Percentiles rank a stretch among this genome's conserved stretches.
phyloP scores from a whole-genome alignment of 2,329 filamentous ascomycete genomes.

The Lachnum nothofagi region DNA sequence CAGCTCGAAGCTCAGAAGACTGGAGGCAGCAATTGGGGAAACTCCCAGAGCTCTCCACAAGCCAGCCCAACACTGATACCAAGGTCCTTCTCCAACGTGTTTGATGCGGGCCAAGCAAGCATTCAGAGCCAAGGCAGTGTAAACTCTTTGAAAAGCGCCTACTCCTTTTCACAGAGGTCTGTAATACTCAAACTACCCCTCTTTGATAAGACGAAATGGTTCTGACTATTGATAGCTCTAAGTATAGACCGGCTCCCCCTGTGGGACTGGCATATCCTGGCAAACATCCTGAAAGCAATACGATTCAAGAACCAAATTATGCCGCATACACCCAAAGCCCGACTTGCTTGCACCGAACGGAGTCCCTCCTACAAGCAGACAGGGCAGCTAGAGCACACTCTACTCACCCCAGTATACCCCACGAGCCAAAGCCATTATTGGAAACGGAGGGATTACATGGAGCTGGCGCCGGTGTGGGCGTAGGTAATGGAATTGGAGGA shows the following conservation, averaged over 20 bases:
- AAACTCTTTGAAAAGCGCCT: conserved; percentile 27
- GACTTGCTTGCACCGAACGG: conserved; percentile 16
- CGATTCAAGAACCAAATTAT: conserved; percentile 28
- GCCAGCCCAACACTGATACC: conserved; percentile 29
- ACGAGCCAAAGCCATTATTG: conserved; percentile 51
- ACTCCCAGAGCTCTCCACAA: conserved; percentile 26
- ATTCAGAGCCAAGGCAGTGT: conserved; percentile 27
- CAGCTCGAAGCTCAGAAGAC: conserved; percentile 49
- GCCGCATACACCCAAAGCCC: conserved; percentile 12
- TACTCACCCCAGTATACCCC: conserved; percentile 46
- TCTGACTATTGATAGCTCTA: conserved; percentile 14
- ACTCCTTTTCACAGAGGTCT: conserved; percentile 22
- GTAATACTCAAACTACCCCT: too few relatives aligned
- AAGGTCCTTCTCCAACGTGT: conserved; percentile 22
- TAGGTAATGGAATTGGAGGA: conserved; percentile 56
- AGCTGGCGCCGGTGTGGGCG: conserved; percentile 52
- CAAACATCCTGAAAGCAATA: conserved; percentile 30
- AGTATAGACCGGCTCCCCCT: conserved; percentile 26
- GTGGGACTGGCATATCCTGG: conserved; percentile 27
- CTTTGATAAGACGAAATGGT: too few relatives aligned
- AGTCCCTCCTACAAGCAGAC: conserved; percentile 27
- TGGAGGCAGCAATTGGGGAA: conserved; percentile 31
- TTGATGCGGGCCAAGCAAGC: conserved; percentile 21
- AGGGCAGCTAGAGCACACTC: conserved; percentile 38
- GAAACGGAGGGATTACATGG: conserved; percentile 51